Evolutionary conservation across 306 rosid species (phyloP), one percentile per base, ranked within the genome.

Genomic region (Citrullus colocynthis): DNA sequence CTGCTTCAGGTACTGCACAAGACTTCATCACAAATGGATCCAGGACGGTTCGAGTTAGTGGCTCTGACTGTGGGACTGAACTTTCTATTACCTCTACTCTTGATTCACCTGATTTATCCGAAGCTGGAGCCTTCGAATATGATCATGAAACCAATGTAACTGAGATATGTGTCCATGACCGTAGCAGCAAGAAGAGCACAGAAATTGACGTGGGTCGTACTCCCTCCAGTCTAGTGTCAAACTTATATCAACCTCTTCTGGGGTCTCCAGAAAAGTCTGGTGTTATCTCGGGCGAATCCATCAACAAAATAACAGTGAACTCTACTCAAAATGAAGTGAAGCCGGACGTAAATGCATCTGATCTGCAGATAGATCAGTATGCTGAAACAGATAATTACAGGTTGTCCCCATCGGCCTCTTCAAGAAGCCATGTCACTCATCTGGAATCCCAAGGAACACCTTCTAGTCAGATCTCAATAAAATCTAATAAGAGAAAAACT

Each of bases 361-460:
- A 84, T 59, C 52, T 67, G 77, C 82, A 37, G 71, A 82, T 80
- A 67, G 89, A 88, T 71, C 84, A 70, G 56, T 70, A 81, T 78
- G 54, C 67, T 24, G 86, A 79, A 79, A 69, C 81, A 28, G 85
- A 64, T 59, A 63, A 39, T 49, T 88, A 82, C 77, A 86, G 78
- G 42, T 74, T 69, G 48, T 84, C 97, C 56, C 90, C 91, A 1
- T 89, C 86, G 83, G 96, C 92, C 80, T 90, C 97, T 79, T 95
- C 96, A 11, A 85, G 86, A 84, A 92, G 96, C 80, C 93, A 86
- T 78, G 67, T 87, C 51, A 89, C 96, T 39, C 72, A 82, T 69
- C 86, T 90, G 5, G 99, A 92, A 80, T 89, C 97, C 34, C 96
- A 95, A 81, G 98, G 93, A 73, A 95, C 98, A 28, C 96, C 98